These are phyloP conservation scores for Exserohilum rostratum DNA, from an alignment of 2,329 filamentous ascomycete species.

Conservation along the genomic window DNA sequence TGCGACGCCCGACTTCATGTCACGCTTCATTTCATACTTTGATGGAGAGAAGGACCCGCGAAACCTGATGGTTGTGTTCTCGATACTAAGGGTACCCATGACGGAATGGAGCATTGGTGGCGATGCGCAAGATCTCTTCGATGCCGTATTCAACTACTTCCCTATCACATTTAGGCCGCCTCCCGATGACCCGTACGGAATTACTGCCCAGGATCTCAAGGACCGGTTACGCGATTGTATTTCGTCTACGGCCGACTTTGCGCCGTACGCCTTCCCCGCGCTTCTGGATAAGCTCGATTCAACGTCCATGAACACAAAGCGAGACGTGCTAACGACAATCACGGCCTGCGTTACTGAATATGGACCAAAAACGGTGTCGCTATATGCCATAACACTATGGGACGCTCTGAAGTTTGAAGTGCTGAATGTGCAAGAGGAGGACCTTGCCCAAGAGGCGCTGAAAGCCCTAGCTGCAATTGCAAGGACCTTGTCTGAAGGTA, in stretches of 20 bases:
- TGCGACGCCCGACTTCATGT: slow-evolving; percentile 58
- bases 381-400: slow-evolving; percentile 70
- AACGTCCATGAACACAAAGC: slow-evolving; percentile 71
- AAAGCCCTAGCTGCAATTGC: slow-evolving; percentile 62
- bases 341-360: slow-evolving; percentile 66
- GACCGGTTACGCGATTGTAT: slow-evolving; percentile 68
- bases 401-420: slow-evolving; percentile 73
- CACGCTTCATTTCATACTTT: slow-evolving; percentile 68
- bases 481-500: slow-evolving; percentile 58
- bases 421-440: slow-evolving; percentile 69
- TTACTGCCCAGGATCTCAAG: slow-evolving; percentile 72
- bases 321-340: slow-evolving; percentile 69
- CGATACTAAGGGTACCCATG: slow-evolving; percentile 69
- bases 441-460: slow-evolving; percentile 66
- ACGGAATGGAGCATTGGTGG: slow-evolving; percentile 69
- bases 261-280: slow-evolving; percentile 70
- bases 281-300: slow-evolving; percentile 73
- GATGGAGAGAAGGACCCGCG: slow-evolving; percentile 72
- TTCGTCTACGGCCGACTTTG: slow-evolving; percentile 65
- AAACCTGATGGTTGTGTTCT: slow-evolving; percentile 74
- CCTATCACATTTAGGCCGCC: slow-evolving; percentile 73
- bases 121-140: slow-evolving; percentile 65
- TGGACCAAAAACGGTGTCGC: slow-evolving; percentile 63
- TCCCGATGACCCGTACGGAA: slow-evolving; percentile 71
- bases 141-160: slow-evolving; percentile 74